Percentiles rank a stretch among this genome's conserved stretches.
phyloP scores from a whole-genome alignment of 2,329 filamentous ascomycete genomes.

The Neonectria magnoliae region DNA sequence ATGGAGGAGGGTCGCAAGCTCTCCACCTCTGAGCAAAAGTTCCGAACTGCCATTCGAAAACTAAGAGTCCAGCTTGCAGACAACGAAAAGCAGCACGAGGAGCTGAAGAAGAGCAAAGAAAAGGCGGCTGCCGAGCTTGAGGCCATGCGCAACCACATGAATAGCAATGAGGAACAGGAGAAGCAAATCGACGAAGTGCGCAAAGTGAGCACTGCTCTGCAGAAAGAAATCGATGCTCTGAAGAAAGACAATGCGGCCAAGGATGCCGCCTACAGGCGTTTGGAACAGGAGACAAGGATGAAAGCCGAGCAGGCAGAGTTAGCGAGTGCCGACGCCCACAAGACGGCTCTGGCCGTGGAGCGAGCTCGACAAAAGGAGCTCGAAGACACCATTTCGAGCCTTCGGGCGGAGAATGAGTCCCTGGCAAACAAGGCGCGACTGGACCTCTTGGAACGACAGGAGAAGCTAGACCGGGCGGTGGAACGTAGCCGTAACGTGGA shows the following conservation, averaged over 20 bases:
- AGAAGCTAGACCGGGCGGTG: conserved; percentile 76
- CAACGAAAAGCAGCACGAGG: conserved; percentile 71
- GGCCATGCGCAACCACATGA: conserved; percentile 57
- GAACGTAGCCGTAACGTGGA: conserved; percentile 76
- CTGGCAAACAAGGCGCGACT: conserved; percentile 74
- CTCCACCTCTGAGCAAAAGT: conserved; percentile 85
- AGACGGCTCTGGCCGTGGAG: conserved; percentile 73
- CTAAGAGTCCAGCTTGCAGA: conserved; percentile 73
- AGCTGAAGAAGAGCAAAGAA: conserved; percentile 68
- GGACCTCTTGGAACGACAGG: conserved; percentile 76
- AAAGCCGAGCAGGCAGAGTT: conserved; percentile 72
- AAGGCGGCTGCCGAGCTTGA: conserved; percentile 64
- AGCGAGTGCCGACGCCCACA: conserved; percentile 72
- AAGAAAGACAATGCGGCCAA: conserved; percentile 67
- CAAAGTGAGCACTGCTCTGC: conserved; percentile 63
- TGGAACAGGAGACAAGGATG: conserved; percentile 75
- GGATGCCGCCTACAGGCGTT: conserved; percentile 71
- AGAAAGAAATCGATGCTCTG: conserved; percentile 49
- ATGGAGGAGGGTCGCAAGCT: conserved; percentile 94
- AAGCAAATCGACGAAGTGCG: conserved; percentile 61
- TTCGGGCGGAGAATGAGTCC: conserved; percentile 83
- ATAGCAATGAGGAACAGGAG: conserved; percentile 63
- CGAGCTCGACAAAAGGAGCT: conserved; percentile 67
- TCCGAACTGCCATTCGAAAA: conserved; percentile 84
- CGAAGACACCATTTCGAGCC: conserved; percentile 67